A percentile compares a stretch with the other conserved stretches of the same genome.
Conservation (phyloP, 2,329 filamentous ascomycete species). For the Aureobasidium sp. region DNA sequence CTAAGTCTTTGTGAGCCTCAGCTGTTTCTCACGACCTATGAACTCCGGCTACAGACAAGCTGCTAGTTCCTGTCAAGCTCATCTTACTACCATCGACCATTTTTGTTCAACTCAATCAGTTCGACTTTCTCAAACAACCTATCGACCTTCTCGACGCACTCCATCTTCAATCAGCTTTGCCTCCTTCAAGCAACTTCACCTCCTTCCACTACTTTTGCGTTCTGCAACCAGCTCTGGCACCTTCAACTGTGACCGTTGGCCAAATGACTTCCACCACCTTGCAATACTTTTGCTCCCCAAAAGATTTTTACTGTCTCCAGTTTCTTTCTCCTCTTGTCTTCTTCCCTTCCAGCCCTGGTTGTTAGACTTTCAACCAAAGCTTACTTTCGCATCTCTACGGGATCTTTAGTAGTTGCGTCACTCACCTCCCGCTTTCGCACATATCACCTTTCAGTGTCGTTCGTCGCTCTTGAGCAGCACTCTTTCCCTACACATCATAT, state of each 20-base stretch:
- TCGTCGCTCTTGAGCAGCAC: too few species aligned
- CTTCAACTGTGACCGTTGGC: neutral
- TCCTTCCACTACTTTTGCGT: neutral
- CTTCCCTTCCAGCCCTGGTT: neutral
- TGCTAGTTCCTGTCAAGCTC: neutral
- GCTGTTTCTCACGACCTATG: neutral
- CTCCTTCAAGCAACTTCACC: neutral
- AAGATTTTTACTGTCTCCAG: neutral
- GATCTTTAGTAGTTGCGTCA: too few species aligned
- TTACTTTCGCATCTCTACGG: neutral
- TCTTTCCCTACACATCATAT: neutral
- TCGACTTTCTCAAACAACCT: too few species aligned
- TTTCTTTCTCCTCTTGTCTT: neutral
- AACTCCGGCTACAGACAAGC: neutral
- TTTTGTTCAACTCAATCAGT: neutral
- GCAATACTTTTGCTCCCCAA: too few species aligned
- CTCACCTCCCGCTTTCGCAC: neutral
- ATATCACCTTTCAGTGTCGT: neutral
- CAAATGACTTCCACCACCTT: neutral
- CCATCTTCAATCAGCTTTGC: neutral
- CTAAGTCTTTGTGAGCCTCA: neutral
- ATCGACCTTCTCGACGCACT: neutral
- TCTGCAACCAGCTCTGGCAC: neutral
- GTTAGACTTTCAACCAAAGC: neutral
- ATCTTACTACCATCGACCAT: neutral